Evolutionary conservation across 2,329 filamentous ascomycete genomes (phyloP).

Genomic region (Fusarium setosum): DNA sequence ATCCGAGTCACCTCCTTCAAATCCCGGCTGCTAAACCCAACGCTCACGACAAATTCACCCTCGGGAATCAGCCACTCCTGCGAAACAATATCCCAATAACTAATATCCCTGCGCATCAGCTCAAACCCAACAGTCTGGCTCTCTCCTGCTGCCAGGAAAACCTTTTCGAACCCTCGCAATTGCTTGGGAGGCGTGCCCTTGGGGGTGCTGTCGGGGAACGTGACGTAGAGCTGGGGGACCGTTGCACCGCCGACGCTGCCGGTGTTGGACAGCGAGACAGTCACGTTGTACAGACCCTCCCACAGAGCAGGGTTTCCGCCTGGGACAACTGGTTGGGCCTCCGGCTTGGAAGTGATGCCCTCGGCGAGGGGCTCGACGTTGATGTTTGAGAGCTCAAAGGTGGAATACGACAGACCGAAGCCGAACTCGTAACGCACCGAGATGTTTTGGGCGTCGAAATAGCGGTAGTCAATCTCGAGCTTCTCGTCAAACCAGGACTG

Average conservation of each 20-base stretch:
- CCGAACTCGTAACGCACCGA: slow-evolving; percentile 74
- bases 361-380: slow-evolving; percentile 32
- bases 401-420: slow-evolving; percentile 76
- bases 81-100: slow-evolving; percentile 58
- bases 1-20: slow-evolving; percentile 39
- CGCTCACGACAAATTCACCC: slow-evolving; percentile 41
- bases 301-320: slow-evolving; percentile 69
- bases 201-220: slow-evolving; percentile 51
- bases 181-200: slow-evolving; percentile 59
- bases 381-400: slow-evolving; percentile 61
- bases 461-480: slow-evolving; percentile 75
- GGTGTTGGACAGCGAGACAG: slow-evolving; percentile 61
- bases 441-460: slow-evolving; percentile 70
- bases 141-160: slow-evolving; percentile 54
- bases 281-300: slow-evolving; percentile 60
- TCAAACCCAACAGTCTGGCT: slow-evolving; percentile 55
- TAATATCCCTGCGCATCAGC: slow-evolving; percentile 60
- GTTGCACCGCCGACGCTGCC: slow-evolving; percentile 60
- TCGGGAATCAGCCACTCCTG: slow-evolving; percentile 53
- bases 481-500: slow-evolving; percentile 68
- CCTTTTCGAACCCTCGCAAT: slow-evolving; percentile 65
- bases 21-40: slow-evolving; percentile 44
- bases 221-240: slow-evolving; percentile 68
- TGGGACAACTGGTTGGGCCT: slow-evolving; percentile 49
- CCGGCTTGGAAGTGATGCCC: slow-evolving; percentile 44